These are phyloP conservation scores for Boletus semigastroideus DNA, from an alignment of 1,284 basidiomycete species.

Conservation along the genomic window DNA sequence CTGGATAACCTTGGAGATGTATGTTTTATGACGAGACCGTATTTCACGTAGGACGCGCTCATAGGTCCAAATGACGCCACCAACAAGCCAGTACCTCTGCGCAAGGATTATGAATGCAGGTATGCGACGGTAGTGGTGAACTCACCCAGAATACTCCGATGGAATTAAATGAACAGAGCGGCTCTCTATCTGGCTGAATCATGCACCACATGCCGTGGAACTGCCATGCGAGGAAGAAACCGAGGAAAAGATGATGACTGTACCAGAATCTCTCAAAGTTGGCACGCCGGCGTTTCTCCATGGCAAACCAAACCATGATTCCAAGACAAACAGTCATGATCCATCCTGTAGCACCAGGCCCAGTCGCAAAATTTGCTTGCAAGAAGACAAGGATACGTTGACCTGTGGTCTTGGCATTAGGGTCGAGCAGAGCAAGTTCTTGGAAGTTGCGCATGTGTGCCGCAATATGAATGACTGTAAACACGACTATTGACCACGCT, in stretches of 20 bases:
- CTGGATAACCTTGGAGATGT: slow-evolving; percentile 89
- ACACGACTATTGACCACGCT: slow-evolving; percentile 82
- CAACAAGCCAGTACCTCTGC: slow-evolving; percentile 86
- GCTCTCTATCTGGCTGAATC: slow-evolving; percentile 86
- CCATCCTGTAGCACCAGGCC: slow-evolving; percentile 92
- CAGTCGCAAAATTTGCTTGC: slow-evolving; percentile 75
- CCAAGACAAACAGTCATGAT: slow-evolving; percentile 75
- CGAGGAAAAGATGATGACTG: slow-evolving; percentile 82
- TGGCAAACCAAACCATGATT: slow-evolving; percentile 80
- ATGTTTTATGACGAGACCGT: slow-evolving; percentile 83
- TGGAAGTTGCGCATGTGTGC: slow-evolving; percentile 84
- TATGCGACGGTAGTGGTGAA: slow-evolving; percentile 9
- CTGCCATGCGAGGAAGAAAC: slow-evolving; percentile 91
- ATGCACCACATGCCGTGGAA: slow-evolving; percentile 94
- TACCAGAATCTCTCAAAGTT: slow-evolving; percentile 90
- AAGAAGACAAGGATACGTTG: slow-evolving; percentile 69
- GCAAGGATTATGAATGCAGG: slow-evolving; percentile 4
- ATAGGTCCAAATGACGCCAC: slow-evolving; percentile 79
- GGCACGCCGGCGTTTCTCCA: slow-evolving; percentile 71
- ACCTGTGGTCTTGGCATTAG: slow-evolving; percentile 50
- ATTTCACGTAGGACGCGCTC: slow-evolving; percentile 89
- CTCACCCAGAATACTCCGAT: slow-evolving; percentile 91
- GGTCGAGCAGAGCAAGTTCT: slow-evolving; percentile 60
- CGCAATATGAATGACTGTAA: slow-evolving; percentile 67
- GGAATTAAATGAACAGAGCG: slow-evolving; percentile 79